phyloP scores from a whole-genome alignment of 257 asterid genomes.

The Scutellaria galericulata region DNA sequence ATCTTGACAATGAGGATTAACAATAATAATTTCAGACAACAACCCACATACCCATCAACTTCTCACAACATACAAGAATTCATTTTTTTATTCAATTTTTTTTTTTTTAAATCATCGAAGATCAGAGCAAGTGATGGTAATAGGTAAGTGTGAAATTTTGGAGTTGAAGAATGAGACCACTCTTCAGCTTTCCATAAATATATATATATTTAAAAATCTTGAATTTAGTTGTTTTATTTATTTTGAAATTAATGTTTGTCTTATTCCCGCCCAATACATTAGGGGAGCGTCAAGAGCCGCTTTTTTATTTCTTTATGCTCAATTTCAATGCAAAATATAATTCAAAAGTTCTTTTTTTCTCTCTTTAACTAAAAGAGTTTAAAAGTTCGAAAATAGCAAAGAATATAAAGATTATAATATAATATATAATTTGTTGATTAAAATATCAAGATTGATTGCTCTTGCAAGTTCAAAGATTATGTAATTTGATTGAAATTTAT shows the following conservation, averaged over 20 bases:
- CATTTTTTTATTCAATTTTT: background rate
- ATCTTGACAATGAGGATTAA: conserved; percentile 35
- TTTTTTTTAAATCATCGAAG: conserved; percentile 19
- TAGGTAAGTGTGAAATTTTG: conserved; percentile 5
- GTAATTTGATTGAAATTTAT: no score
- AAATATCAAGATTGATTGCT: no score
- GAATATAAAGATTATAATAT: no score
- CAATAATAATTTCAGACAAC: conserved; percentile 22
- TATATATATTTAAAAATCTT: conserved; percentile 11
- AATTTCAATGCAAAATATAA: background rate
- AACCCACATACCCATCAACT: conserved; percentile 21
- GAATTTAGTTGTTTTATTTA: conserved; percentile 26
- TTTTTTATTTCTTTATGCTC: background rate
- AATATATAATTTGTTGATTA: no score
- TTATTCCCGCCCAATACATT: conserved; percentile 52
- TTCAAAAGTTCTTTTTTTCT: no score
- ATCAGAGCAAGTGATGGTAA: conserved; percentile 50
- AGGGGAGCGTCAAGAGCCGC: conserved; percentile 28
- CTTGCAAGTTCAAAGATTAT: no score
- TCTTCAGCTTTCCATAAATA: conserved; percentile 33
- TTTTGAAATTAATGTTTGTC: conserved; percentile 41
- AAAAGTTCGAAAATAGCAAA: no score
- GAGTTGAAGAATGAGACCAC: conserved; percentile 32
- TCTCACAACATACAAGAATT: conserved; percentile 15
- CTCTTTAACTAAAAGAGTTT: no score